A percentile compares a stretch with the other conserved stretches of the same genome.
Conservation (phyloP, 768 basidiomycete species). For the Tremella mesenterica region DNA sequence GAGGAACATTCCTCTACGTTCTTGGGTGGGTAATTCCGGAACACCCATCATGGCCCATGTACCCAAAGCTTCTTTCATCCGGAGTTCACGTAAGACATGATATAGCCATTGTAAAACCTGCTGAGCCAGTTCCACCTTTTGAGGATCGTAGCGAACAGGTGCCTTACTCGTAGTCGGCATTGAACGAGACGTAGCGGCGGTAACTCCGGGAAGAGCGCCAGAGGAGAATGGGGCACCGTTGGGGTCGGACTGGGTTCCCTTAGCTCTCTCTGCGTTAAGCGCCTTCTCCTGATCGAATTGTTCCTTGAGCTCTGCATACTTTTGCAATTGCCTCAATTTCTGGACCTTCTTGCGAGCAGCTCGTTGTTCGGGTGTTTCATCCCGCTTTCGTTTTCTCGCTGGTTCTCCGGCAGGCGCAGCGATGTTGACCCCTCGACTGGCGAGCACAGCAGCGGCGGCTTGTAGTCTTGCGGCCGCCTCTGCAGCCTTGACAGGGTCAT, state of each 20-base stretch:
- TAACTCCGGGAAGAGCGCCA: background rate
- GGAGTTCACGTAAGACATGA: slow-evolving; percentile 12
- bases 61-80: background rate
- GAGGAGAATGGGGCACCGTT: background rate
- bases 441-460: background rate
- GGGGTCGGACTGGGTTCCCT: background rate
- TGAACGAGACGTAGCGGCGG: background rate
- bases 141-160: background rate
- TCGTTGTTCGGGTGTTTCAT: slow-evolving; percentile 10
- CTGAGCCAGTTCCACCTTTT: slow-evolving; percentile 6
- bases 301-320: background rate
- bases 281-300: background rate
- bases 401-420: background rate
- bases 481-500: slow-evolving; percentile 2
- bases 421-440: background rate
- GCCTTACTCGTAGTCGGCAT: background rate
- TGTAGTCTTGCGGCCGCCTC: background rate
- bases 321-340: background rate
- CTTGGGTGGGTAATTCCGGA: slow-evolving; percentile 13
- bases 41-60: slow-evolving; percentile 23
- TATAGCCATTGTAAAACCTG: slow-evolving; percentile 25
- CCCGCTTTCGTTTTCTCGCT: background rate
- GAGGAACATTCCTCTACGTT: slow-evolving; percentile 8
- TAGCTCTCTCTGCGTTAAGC: background rate
- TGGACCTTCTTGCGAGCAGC: background rate